Evolutionary conservation across 495 filamentous ascomycete genomes (phyloP), one percentile per base, ranked within the genome.

Genomic region (Pyrenula aspistea): DNA sequence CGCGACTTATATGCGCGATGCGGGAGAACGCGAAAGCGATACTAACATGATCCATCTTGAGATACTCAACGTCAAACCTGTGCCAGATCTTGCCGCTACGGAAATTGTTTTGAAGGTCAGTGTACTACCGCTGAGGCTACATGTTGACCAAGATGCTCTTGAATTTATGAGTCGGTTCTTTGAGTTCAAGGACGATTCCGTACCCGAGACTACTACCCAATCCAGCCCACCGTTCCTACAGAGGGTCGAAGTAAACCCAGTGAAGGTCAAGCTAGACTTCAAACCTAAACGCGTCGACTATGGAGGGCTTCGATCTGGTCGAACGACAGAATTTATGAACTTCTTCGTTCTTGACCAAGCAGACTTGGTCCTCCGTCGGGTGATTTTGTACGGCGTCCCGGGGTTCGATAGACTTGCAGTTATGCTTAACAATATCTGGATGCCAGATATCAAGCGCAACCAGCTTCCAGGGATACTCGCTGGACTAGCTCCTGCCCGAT

Each of bases 291-390:
- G 89, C 12, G 88, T 99, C 22, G 90, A 99, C 69, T 99, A 97
- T 64, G 86, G 83, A 0, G 89, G 91, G 10, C 79, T 99, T 4
- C 85, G 91, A n/a, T 96, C 94, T 2, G 94, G 94, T n/a, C 91
- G 89, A 57, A 99, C 94, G 1, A 95, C 88, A 0, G 94, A 99
- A 67, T 93, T 99, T 66, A 97, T 97, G 94, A 97, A 99, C 70
- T 95, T 99, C 67, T 79, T 96, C 61, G 88, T 93, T 49, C 81
- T 99, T 12, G 92, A 99, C 57, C 83, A 87, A 55, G 81, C 91
- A 1, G 84, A 93, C 57, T 86, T 99, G 80, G 81, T 88, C 0
- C 77, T 99, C 50, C 80, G 86, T 12, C 94, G 90, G 65, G 85
- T 86, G 36, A 96, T 97, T 57, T 81, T 96, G 22, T 96, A 96